Percentiles rank a stretch among this genome's conserved stretches.
Conservation (phyloP, 2,329 filamentous ascomycete species). For the Lecanosticta acicola region DNA sequence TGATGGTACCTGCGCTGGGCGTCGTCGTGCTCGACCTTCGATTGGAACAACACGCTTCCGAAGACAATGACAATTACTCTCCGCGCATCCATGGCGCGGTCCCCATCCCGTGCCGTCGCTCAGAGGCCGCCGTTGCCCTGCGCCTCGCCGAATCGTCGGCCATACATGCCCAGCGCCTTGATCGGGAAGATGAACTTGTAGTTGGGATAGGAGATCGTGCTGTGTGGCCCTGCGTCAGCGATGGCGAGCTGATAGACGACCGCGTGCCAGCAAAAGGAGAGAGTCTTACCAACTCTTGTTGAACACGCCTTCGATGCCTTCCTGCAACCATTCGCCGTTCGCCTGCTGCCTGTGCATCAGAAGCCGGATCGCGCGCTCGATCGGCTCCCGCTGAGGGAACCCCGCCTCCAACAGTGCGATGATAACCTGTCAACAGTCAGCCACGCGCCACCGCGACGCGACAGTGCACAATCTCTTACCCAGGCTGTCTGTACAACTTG, state of each 20-base stretch:
- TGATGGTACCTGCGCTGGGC: constrained; percentile 18
- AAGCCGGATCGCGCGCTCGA: constrained; percentile 69
- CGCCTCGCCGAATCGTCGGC: constrained; percentile 63
- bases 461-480: constrained; percentile 60
- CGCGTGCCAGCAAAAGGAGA: not conserved
- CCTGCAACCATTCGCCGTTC: constrained; percentile 93
- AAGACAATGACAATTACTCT: constrained; percentile 10
- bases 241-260: constrained; percentile 6
- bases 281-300: constrained; percentile 79
- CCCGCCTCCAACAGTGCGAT: constrained; percentile 76
- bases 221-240: constrained; percentile 33
- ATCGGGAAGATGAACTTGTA: constrained; percentile 97
- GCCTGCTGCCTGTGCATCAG: constrained; percentile 78
- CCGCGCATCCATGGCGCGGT: constrained; percentile 4
- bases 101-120: constrained; percentile 11
- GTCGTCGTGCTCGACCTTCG: constrained; percentile 8
- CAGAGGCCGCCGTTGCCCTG: constrained; percentile 11
- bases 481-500: constrained; percentile 95
- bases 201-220: constrained; percentile 98
- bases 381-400: constrained; percentile 67
- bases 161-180: constrained; percentile 88
- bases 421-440: constrained; percentile 24
- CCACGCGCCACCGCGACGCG: constrained; percentile 46
- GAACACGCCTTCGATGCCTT: constrained; percentile 95
- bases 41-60: constrained; percentile 10